Evolutionary conservation across 2,329 filamentous ascomycete species (phyloP).

Genomic region (Monilinia vaccinii-corymbosi): DNA sequence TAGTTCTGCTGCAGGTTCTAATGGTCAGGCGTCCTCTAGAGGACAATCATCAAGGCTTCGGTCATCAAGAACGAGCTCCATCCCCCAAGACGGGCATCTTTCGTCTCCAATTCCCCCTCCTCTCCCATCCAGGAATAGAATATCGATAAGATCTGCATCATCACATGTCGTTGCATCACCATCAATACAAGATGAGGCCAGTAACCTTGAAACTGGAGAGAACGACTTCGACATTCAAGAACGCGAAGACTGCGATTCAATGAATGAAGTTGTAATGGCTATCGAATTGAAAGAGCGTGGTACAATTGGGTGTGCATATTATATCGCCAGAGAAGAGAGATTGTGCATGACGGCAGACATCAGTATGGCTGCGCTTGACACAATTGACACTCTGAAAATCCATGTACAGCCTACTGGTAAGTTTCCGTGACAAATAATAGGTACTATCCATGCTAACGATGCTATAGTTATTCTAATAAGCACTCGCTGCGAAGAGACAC

Average conservation of each 20-base stretch:
- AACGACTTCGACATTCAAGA: constrained; percentile 28
- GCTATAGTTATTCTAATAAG: constrained; percentile 38
- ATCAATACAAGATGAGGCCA: constrained; percentile 12
- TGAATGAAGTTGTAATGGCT: constrained; percentile 70
- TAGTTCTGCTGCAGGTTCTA: constrained; percentile 8
- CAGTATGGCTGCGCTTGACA: constrained; percentile 55
- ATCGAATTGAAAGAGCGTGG: constrained; percentile 63
- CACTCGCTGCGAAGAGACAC: constrained; percentile 26
- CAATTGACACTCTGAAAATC: constrained; percentile 52
- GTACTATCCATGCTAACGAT: background rate
- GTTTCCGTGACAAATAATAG: background rate
- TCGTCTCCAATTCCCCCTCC: constrained; percentile 18
- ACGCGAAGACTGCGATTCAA: constrained; percentile 38
- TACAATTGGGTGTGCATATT: constrained; percentile 77
- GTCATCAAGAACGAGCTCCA: constrained; percentile 15
- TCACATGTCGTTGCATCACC: constrained; percentile 8
- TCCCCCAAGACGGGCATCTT: constrained; percentile 9
- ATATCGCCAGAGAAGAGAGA: constrained; percentile 58
- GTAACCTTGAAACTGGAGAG: constrained; percentile 17
- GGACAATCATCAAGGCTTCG: constrained; percentile 8
- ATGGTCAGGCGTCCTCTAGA: constrained; percentile 11
- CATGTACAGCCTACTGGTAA: constrained; percentile 42
- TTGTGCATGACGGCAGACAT: constrained; percentile 73
- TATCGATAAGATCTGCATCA: constrained; percentile 14
- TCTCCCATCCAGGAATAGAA: constrained; percentile 14